Percentiles rank a stretch among this genome's conserved stretches.
Evolutionary conservation across 495 filamentous ascomycete genomes (phyloP).

Genomic region (Immersiella caudata): DNA sequence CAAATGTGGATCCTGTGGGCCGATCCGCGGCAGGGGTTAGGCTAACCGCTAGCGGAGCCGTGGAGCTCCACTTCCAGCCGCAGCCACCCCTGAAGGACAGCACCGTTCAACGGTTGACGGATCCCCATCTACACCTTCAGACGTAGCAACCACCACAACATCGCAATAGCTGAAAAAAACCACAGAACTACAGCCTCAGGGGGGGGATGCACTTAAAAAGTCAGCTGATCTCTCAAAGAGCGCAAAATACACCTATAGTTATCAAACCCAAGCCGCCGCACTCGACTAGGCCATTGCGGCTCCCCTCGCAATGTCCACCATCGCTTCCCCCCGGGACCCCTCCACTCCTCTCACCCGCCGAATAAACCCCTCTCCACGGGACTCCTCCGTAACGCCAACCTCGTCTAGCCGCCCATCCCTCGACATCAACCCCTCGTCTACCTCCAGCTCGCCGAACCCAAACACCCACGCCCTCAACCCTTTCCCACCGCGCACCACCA

Average conservation of each 20-base stretch:
- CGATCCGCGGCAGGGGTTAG: background rate
- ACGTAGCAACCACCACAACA: too few species aligned
- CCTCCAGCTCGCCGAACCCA: conserved; percentile 55
- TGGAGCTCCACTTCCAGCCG: background rate
- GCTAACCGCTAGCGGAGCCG: background rate
- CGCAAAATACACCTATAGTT: background rate
- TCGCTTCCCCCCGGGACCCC: conserved; percentile 67
- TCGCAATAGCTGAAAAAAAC: too few species aligned
- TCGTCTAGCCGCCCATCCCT: conserved; percentile 76
- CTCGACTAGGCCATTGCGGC: too few species aligned
- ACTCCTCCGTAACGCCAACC: conserved; percentile 46
- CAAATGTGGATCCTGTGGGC: background rate
- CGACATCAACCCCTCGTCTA: conserved; percentile 60
- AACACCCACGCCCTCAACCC: conserved; percentile 43
- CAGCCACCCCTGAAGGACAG: background rate
- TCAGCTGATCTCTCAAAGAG: background rate
- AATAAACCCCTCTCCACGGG: conserved; percentile 38
- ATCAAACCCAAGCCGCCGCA: too few species aligned
- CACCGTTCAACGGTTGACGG: background rate
- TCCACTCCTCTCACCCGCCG: conserved; percentile 41
- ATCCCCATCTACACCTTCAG: background rate
- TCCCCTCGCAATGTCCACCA: conserved; percentile 67
- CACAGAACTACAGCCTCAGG: too few species aligned
- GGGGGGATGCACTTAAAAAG: too few species aligned
- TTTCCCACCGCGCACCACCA: conserved; percentile 40